Percentiles rank a stretch among this genome's conserved stretches.
Evolutionary conservation across 352 stramenopile species (phyloP).

Genomic region (Lagenidium giganteum): DNA sequence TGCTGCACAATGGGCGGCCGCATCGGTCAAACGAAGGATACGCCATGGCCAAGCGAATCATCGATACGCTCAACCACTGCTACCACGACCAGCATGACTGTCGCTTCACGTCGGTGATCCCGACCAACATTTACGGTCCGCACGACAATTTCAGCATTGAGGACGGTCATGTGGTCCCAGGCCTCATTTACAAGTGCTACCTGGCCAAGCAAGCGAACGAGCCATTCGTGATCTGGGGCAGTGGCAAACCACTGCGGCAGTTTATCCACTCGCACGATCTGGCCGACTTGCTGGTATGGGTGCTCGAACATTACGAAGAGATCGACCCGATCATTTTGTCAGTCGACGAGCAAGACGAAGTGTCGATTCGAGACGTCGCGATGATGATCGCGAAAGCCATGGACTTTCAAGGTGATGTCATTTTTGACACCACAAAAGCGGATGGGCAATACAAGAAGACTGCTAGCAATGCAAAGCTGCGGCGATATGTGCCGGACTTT

Average conservation of each 20-base stretch:
- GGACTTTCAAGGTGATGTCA: conserved; percentile 74
- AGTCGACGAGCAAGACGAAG: conserved; percentile 92
- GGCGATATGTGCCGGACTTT: conserved; percentile 82
- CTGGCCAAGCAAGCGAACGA: conserved; percentile 89
- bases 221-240: conserved; percentile 94
- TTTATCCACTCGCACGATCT: conserved; percentile 98
- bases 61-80: conserved; percentile 97
- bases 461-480: conserved; percentile 95
- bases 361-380: conserved; percentile 94
- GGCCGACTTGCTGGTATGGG: conserved; percentile 90
- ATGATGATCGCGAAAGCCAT: conserved; percentile 69
- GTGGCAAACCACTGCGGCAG: conserved; percentile 92
- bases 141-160: conserved; percentile 98
- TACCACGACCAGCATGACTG: conserved; percentile 96
- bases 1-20: conserved; percentile 88
- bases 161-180: conserved; percentile 97
- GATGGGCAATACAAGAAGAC: conserved; percentile 99
- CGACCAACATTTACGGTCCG: conserved; percentile 99
- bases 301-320: conserved; percentile 67
- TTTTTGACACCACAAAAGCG: conserved; percentile 93
- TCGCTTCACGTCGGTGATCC: conserved; percentile 98
- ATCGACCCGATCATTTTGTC: conserved; percentile 96
- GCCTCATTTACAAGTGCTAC: conserved; percentile 99
- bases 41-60: conserved; percentile 98
- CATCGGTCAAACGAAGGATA: conserved; percentile 89